Evolutionary conservation across 352 stramenopile genomes (phyloP).

Genomic region (Phytophthora lateralis): DNA sequence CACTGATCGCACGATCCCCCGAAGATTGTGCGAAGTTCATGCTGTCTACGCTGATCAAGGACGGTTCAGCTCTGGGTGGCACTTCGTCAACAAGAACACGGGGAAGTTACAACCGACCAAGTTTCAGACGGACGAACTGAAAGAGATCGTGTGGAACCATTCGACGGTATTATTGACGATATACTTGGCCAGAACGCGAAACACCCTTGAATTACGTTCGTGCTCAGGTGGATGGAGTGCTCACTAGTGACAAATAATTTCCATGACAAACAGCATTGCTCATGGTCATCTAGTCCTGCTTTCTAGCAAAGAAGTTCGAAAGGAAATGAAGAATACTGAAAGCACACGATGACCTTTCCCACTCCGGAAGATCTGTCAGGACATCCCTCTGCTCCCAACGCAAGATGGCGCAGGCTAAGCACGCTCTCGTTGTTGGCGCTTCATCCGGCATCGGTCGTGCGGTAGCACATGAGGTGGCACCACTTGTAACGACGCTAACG

Average conservation of each 20-base stretch:
- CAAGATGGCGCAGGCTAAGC: slow-evolving; percentile 7
- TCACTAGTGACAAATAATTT: no score
- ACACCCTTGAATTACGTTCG: no score
- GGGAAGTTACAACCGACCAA: slow-evolving; percentile 14
- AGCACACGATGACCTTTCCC: no score
- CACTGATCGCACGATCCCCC: slow-evolving; percentile 8
- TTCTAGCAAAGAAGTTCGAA: no score
- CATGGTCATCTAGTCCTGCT: no score
- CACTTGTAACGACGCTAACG: slow-evolving; percentile 17
- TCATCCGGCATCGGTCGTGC: slow-evolving; percentile 25
- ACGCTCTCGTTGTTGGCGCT: slow-evolving; percentile 23
- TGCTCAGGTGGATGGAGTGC: no score
- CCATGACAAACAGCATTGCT: no score
- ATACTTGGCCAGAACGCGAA: slow-evolving; percentile 6
- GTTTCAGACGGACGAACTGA: slow-evolving; percentile 27
- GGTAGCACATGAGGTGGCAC: slow-evolving; percentile 15
- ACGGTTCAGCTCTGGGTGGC: slow-evolving; percentile 15
- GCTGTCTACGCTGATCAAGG: slow-evolving; percentile 9
- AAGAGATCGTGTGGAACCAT: slow-evolving; percentile 29
- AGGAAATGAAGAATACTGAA: no score
- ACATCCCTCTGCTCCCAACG: background rate
- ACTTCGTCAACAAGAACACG: slow-evolving; percentile 16
- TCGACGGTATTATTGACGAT: slow-evolving; percentile 7
- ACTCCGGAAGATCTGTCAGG: background rate
- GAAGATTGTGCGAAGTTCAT: slow-evolving; percentile 19